phyloP scores from a whole-genome alignment of 768 basidiomycete genomes.

The Kwoniella sp. region DNA sequence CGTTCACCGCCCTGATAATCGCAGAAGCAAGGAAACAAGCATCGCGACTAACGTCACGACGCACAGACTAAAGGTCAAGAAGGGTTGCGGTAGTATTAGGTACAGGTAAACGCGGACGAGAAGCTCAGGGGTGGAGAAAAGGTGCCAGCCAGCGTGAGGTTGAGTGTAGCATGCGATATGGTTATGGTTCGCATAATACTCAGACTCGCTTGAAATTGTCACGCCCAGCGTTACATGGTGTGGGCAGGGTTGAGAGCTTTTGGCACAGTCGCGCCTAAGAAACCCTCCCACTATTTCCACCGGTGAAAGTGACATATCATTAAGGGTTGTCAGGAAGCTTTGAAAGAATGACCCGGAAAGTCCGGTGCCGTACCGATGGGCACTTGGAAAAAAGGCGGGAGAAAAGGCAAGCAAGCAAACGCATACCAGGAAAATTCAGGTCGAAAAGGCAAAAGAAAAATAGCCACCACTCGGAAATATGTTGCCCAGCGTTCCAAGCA shows the following conservation, averaged over 20 bases:
- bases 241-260: neutral
- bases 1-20: constrained; percentile 1
- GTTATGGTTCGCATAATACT: constrained; percentile 1
- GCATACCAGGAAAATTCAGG: neutral
- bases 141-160: neutral
- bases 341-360: neutral
- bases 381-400: neutral
- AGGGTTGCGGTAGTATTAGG: neutral
- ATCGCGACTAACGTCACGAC: constrained; percentile 1
- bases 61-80: neutral
- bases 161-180: neutral
- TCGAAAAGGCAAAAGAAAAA: neutral
- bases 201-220: constrained; percentile 2
- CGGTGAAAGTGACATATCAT: neutral
- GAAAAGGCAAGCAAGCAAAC: neutral
- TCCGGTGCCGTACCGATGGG: neutral
- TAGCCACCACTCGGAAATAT: constrained; percentile 3
- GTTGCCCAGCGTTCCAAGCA: constrained; percentile 1
- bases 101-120: neutral
- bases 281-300: neutral
- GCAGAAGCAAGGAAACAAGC: neutral
- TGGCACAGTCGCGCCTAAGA: neutral
- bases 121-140: neutral
- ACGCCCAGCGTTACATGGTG: neutral
- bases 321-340: neutral